Conservation (phyloP, 2,329 filamentous ascomycete genomes). For the Atkinsonella hypoxylon region DNA sequence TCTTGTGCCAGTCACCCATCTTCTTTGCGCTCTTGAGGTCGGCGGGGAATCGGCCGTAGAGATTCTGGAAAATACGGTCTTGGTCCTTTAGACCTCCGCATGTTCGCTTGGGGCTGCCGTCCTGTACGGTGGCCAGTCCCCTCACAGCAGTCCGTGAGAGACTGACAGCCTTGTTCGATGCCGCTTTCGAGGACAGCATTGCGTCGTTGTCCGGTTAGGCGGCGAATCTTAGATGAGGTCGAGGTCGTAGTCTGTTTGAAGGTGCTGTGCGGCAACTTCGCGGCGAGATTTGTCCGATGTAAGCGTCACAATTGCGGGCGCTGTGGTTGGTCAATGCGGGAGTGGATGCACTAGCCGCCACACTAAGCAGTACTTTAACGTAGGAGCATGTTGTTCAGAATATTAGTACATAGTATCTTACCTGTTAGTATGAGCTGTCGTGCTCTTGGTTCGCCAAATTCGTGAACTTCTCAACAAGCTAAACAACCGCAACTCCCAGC, state of each 20-base stretch:
- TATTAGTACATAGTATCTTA: neutral
- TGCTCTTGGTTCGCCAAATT: neutral
- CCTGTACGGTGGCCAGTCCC: constrained; percentile 71
- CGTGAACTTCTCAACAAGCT: too few relatives aligned
- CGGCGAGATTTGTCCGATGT: constrained; percentile 20
- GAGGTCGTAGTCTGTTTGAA: constrained; percentile 16
- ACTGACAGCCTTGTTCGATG: constrained; percentile 25
- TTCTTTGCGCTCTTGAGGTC: constrained; percentile 92
- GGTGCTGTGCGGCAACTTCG: constrained; percentile 23
- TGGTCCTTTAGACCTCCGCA: constrained; percentile 89
- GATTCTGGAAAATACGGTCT: constrained; percentile 97
- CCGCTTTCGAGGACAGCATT: constrained; percentile 34
- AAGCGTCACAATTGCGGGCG: constrained; percentile 24
- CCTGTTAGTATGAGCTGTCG: neutral
- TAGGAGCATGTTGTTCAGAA: rapidly evolving
- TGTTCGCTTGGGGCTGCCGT: constrained; percentile 55
- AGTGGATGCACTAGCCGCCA: constrained; percentile 16
- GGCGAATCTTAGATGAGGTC: constrained; percentile 10
- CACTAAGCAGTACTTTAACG: constrained; percentile 19
- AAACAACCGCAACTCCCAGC: neutral
- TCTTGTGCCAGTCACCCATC: constrained; percentile 99
- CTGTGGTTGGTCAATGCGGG: constrained; percentile 30
- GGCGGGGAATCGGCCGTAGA: constrained; percentile 85
- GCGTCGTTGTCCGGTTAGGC: constrained; percentile 20
- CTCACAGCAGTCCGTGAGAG: constrained; percentile 40